Evolutionary conservation across 2,329 filamentous ascomycete genomes (phyloP).

Genomic region (Scolecobasidium constrictum): DNA sequence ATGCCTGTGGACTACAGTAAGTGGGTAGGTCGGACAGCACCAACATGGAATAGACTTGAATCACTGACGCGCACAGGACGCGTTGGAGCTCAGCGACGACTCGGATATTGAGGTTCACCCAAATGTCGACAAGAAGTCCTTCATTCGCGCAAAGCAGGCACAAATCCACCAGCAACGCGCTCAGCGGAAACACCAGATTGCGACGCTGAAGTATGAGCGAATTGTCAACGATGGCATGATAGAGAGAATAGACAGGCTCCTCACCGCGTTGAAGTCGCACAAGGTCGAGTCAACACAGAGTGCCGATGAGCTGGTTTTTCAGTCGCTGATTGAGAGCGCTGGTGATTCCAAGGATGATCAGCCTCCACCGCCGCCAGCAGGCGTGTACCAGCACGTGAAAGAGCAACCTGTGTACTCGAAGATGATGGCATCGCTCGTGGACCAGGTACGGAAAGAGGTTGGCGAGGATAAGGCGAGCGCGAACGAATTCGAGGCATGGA

Average conservation of each 20-base stretch:
- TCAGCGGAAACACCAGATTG: slow-evolving; percentile 79
- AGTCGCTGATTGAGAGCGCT: slow-evolving; percentile 74
- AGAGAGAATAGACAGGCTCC: slow-evolving; percentile 67
- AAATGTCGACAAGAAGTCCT: slow-evolving; percentile 96
- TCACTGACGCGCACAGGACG: slow-evolving; percentile 62
- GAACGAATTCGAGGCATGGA: slow-evolving; percentile 60
- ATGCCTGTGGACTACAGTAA: slow-evolving; percentile 63
- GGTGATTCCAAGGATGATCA: slow-evolving; percentile 61
- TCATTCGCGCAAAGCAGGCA: slow-evolving; percentile 94
- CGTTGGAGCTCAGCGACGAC: slow-evolving; percentile 93
- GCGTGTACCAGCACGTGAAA: slow-evolving; percentile 64
- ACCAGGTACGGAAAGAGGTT: slow-evolving; percentile 81
- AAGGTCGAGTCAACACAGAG: slow-evolving; percentile 49
- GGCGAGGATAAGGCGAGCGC: slow-evolving; percentile 62
- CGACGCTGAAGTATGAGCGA: slow-evolving; percentile 83
- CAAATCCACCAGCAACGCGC: slow-evolving; percentile 90
- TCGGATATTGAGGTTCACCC: slow-evolving; percentile 97
- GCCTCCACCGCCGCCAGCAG: slow-evolving; percentile 65
- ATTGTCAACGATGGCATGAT: slow-evolving; percentile 88
- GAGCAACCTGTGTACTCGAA: slow-evolving; percentile 79
- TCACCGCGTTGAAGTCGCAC: slow-evolving; percentile 64
- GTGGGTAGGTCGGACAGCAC: slow-evolving; percentile 47
- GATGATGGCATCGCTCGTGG: slow-evolving; percentile 96
- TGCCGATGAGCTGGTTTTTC: slow-evolving; percentile 77
- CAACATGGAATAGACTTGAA: not conserved